phyloP scores from a whole-genome alignment of 306 rosid genomes.

The Adenanthera pavonina region DNA sequence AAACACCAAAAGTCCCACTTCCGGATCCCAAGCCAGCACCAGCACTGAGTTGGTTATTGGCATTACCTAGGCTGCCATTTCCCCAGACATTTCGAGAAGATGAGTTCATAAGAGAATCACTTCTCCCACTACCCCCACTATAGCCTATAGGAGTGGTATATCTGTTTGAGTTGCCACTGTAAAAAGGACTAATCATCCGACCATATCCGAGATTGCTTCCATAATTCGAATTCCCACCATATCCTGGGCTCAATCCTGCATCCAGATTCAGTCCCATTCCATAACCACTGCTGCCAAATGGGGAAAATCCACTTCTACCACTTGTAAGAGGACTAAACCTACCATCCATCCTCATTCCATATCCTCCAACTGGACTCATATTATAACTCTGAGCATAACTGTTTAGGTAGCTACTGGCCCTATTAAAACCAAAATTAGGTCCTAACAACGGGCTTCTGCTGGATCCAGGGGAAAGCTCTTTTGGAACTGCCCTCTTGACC shows the following conservation, averaged over 20 bases:
- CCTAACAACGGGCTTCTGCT: slow-evolving; percentile 81
- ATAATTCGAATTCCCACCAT: slow-evolving; percentile 72
- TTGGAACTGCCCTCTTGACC: slow-evolving; percentile 98
- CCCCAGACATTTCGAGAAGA: slow-evolving; percentile 88
- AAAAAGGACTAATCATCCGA: slow-evolving; percentile 77
- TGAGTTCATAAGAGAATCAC: slow-evolving; percentile 68
- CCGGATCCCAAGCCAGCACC: slow-evolving; percentile 72
- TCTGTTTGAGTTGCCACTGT: slow-evolving; percentile 71
- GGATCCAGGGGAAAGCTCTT: slow-evolving; percentile 89
- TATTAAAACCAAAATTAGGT: slow-evolving; percentile 73
- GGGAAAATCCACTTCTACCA: slow-evolving; percentile 76
- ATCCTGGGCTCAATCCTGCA: slow-evolving; percentile 74
- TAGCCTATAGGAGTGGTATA: slow-evolving; percentile 86
- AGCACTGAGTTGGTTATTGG: slow-evolving; percentile 53
- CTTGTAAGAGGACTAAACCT: slow-evolving; percentile 78
- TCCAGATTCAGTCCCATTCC: slow-evolving; percentile 85
- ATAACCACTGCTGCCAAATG: slow-evolving; percentile 69
- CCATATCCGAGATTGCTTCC: slow-evolving; percentile 83
- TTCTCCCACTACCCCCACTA: slow-evolving; percentile 71
- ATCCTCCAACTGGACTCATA: slow-evolving; percentile 83
- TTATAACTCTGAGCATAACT: slow-evolving; percentile 80
- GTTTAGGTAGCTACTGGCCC: slow-evolving; percentile 77
- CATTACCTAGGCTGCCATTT: slow-evolving; percentile 64
- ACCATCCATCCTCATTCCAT: slow-evolving; percentile 84
- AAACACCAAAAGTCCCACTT: slow-evolving; percentile 71